Evolutionary conservation across 441 rosid species (phyloP).

Genomic region (Gossypium davidsonii): DNA sequence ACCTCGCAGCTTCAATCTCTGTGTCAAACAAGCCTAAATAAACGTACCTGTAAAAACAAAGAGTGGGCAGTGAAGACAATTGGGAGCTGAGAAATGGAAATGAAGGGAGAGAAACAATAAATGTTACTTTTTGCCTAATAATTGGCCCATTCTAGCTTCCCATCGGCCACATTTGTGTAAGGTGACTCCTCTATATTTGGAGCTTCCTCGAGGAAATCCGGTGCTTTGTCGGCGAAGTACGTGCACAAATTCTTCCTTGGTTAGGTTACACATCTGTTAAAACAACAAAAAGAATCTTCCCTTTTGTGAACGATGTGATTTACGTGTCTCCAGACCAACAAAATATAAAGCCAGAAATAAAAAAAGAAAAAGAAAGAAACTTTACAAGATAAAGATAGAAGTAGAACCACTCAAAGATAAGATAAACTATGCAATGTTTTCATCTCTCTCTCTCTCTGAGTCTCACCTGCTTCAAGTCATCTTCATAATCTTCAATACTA

Average conservation of each 20-base stretch:
- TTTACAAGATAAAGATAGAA: constrained; percentile 21
- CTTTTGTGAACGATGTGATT: neutral
- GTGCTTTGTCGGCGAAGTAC: constrained; percentile 98
- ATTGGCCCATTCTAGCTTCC: constrained; percentile 99
- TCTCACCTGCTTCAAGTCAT: constrained; percentile 83
- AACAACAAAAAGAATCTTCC: constrained; percentile 14
- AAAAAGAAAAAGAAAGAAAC: constrained; percentile 11
- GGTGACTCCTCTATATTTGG: constrained; percentile 95
- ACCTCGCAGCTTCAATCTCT: constrained; percentile 98
- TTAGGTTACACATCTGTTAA: constrained; percentile 73
- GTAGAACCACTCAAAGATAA: constrained; percentile 22
- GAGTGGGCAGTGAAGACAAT: neutral
- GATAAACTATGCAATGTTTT: constrained; percentile 9
- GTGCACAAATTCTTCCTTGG: constrained; percentile 95
- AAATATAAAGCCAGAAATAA: neutral
- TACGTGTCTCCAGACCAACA: constrained; percentile 1
- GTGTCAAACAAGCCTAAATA: constrained; percentile 92
- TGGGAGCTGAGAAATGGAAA: neutral
- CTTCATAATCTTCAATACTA: constrained; percentile 75
- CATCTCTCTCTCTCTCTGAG: neutral
- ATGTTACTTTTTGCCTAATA: constrained; percentile 87
- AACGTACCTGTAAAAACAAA: constrained; percentile 52
- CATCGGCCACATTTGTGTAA: constrained; percentile 98
- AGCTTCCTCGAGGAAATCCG: constrained; percentile 95
- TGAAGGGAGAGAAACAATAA: too few species aligned